Evolutionary conservation across 2,329 filamentous ascomycete species (phyloP).

Genomic region (Colletotrichum coccodes): DNA sequence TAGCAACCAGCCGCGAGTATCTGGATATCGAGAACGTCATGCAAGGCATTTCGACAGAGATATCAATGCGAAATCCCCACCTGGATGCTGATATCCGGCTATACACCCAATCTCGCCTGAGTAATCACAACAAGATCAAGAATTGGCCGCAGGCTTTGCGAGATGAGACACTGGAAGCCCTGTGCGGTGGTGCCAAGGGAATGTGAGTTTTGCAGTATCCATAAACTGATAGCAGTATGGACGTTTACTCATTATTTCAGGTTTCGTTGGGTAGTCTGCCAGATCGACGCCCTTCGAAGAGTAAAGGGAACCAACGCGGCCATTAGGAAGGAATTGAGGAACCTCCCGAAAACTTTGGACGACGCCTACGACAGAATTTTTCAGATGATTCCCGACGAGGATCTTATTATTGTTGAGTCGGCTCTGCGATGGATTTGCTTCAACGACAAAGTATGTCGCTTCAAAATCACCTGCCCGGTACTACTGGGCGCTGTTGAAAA

Average conservation of each 20-base stretch:
- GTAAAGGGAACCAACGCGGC: not conserved
- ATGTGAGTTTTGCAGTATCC: not conserved
- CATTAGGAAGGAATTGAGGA: not conserved
- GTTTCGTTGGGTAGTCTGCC: slow-evolving; percentile 10
- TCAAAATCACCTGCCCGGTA: fast-evolving
- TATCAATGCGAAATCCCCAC: not conserved
- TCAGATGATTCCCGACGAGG: not conserved
- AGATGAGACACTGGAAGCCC: not conserved
- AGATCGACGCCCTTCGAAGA: not conserved
- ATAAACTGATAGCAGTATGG: not conserved
- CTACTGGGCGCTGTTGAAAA: not conserved
- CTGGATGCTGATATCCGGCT: not conserved
- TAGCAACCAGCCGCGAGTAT: not conserved
- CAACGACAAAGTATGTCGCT: not conserved
- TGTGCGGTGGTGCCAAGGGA: not conserved
- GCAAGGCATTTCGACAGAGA: fast-evolving
- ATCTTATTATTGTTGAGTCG: fast-evolving
- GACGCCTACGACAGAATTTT: not conserved
- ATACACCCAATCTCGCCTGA: fast-evolving
- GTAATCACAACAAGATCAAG: fast-evolving
- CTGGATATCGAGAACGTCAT: not conserved
- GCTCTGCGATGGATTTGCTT: not conserved
- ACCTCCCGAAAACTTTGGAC: not conserved
- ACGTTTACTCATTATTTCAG: too few species aligned
- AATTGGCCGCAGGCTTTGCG: not conserved